Base-by-base conservation (phyloP, 2,329 filamentous ascomycete species). In the Thelonectria discophora region DNA sequence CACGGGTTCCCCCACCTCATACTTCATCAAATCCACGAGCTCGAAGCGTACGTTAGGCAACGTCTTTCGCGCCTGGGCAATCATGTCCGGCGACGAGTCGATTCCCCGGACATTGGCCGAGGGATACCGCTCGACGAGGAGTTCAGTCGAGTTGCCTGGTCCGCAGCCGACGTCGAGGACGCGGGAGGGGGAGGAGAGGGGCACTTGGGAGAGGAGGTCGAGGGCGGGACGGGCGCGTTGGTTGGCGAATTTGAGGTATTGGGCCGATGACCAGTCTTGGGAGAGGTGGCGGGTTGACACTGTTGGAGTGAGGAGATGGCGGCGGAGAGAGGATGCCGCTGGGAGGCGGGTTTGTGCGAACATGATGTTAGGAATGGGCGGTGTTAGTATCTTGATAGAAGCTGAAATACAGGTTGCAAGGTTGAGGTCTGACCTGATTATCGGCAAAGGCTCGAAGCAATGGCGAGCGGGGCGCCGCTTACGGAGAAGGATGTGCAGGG, bases 141-240 rank as follows among this genome's bases (percentile, higher is more conserved):
- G 79, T 1, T 75, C 72, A 0, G 86, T 88, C 2, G 82, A 86
- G 74, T 87, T 88, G 5, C 82, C 86, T 0, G 86, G 86, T 0
- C 86, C 86, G 71, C 86, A 88, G 65, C 86, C 86, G 1, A 88
- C 76, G 61, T 88, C 86, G 66, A 86, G 76, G 65, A 88, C 80
- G 27, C 71, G 74, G 10, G 75, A 68, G n/a, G 83, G 75, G 0
- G 69, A 56, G 13, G 75, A 65, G 1, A 82, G 74, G 0, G 77
- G 75, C 2, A 86, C 70, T 32, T 80, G 82, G 6, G 80, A 64
- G 9, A 88, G 73, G 1, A 88, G 80, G 63, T 88, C 86, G 43
- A 79, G 76, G 0, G 82, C 79, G 7, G 85, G 78, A 3, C 81
- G 80, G 0, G 84, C 87, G 59, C 85, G 80, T 54, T 87, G 81